Evolutionary conservation across 139 green algal genomes (phyloP), one percentile per base, ranked within the genome.

Genomic region (Closterium sp.): DNA sequence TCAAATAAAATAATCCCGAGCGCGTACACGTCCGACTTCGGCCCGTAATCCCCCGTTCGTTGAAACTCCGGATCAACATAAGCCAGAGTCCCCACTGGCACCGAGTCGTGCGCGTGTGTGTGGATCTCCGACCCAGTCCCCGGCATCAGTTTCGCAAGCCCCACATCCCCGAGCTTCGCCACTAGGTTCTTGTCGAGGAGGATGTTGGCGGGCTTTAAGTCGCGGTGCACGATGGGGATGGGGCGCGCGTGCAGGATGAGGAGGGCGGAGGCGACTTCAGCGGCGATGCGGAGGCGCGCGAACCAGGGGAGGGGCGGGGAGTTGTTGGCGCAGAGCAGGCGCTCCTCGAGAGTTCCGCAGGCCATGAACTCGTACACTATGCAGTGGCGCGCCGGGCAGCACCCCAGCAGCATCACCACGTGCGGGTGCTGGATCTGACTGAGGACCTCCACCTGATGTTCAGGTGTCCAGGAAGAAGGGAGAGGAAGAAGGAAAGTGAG

Each of bases 41-140:
- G 89, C 28, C 91, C 92, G 89, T 92, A 95, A 76, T 94, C 66
- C 1, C 92, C 95, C 2, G 93, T 96, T 28, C 91, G 89, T 34
- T 96, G 76, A 93, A 96, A 96, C 91, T 96, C 95, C 34, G 95
- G 95, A 92, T 96, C 95, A 38, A 96, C 94, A 93, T 96, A 96
- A 3, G 89, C 87, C 0, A 94, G 91, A 10, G 94, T 96, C 33
- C 95, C 95, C 84, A 96, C 94, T 35, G 95, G 91, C 33, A 91
- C 87, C 81, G 90, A 93, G 86, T 96, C 95, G 86, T 94, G 89
- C 34, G 88, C 85, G 85, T 93, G 83, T 3, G 89, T 92, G 28
- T 92, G 89, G 8, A 83, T 31, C 28, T 92, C 5, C 12, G 30
- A 76, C 84, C 86, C 19, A 55, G 36, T 21, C 33, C 84, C 88